Percentiles rank a stretch among this genome's conserved stretches.
These are phyloP conservation scores for Pyrus pyrifolia DNA, from an alignment of 306 rosid genomes.

Conservation along the genomic window DNA sequence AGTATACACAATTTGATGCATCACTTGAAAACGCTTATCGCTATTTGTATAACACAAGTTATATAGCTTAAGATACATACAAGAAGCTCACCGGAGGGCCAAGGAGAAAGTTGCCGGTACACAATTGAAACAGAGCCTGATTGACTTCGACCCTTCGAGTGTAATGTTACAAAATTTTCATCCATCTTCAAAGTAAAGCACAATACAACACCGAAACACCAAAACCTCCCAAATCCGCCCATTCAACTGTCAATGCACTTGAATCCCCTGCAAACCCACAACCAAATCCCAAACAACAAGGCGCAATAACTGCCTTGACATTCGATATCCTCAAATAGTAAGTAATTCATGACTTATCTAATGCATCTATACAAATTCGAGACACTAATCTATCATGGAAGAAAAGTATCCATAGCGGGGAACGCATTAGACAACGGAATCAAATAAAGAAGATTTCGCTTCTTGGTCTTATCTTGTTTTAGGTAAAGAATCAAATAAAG, in stretches of 20 bases:
- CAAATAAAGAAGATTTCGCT: too few relatives aligned
- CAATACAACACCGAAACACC: background rate
- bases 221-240: background rate
- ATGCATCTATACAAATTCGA: too few relatives aligned
- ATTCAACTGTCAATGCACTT: constrained; percentile 64
- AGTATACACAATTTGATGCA: constrained; percentile 18
- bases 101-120: constrained; percentile 17
- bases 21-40: background rate
- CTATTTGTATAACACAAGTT: constrained; percentile 1
- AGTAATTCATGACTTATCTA: too few relatives aligned
- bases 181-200: background rate
- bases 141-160: constrained; percentile 6
- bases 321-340: too few relatives aligned
- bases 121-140: constrained; percentile 14
- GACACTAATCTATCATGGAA: too few relatives aligned
- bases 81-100: constrained; percentile 22
- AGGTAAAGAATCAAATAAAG: background rate
- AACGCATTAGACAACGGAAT: too few relatives aligned
- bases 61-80: constrained; percentile 6
- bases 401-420: too few relatives aligned
- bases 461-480: too few relatives aligned
- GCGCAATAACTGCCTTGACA: constrained; percentile 21
- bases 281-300: constrained; percentile 70
- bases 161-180: background rate
- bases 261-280: constrained; percentile 93